Percentiles rank a stretch among this genome's conserved stretches.
phyloP scores from a whole-genome alignment of 331 rosid genomes.

The Pyracantha coccinea region DNA sequence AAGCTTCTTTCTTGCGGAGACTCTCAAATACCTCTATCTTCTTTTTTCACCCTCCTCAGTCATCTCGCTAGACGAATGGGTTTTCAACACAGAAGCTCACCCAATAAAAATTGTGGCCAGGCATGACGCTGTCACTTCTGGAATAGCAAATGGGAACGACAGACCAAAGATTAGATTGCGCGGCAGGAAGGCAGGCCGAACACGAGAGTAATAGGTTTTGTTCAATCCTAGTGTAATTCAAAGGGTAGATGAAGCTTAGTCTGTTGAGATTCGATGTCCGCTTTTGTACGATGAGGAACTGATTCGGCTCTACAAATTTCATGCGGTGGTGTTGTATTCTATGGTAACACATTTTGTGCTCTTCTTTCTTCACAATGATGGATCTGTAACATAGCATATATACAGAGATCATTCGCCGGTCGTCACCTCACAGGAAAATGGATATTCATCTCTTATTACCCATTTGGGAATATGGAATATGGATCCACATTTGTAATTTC shows the following conservation, averaged over 20 bases:
- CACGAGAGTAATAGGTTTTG: conserved; percentile 19
- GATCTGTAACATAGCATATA: not conserved
- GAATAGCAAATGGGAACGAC: conserved; percentile 26
- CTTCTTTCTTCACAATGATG: conserved; percentile 3
- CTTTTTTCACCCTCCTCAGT: conserved; percentile 91
- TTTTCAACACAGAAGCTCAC: conserved; percentile 97
- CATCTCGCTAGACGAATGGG: conserved; percentile 91
- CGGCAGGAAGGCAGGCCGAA: conserved; percentile 85
- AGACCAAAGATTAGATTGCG: conserved; percentile 39
- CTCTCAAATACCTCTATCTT: conserved; percentile 87
- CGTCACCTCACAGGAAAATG: not conserved
- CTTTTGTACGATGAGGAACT: not conserved
- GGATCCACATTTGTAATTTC: not conserved
- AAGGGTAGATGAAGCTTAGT: conserved; percentile 10
- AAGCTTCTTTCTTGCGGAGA: conserved; percentile 96
- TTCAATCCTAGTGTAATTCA: conserved; percentile 16
- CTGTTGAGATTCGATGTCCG: conserved; percentile 12
- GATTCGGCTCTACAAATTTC: conserved; percentile 7
- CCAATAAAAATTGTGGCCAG: conserved; percentile 68
- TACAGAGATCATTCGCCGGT: not conserved
- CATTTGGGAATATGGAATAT: not conserved
- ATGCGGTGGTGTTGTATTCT: conserved; percentile 1
- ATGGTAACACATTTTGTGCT: not conserved
- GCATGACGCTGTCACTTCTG: conserved; percentile 20
- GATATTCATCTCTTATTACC: not conserved